A percentile compares a stretch with the other conserved stretches of the same genome.
These are phyloP conservation scores for Phytophthora palmivora DNA, from an alignment of 352 stramenopile genomes.

Conservation along the genomic window DNA sequence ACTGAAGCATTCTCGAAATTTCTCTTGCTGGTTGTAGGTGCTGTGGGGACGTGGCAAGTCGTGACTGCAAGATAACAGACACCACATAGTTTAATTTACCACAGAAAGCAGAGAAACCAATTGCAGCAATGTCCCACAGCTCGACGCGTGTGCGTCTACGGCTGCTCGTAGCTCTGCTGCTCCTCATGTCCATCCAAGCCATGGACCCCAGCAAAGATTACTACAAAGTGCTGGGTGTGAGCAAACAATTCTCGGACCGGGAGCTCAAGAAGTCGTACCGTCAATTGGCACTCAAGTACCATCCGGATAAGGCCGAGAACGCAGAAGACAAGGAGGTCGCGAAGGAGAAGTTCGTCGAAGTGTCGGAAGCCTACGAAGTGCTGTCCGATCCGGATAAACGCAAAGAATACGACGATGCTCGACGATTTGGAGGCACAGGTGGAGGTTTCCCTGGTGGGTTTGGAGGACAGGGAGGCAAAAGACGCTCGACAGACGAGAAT, in stretches of 20 bases:
- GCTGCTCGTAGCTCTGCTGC: constrained; percentile 34
- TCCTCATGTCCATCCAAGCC: constrained; percentile 24
- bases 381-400: constrained; percentile 91
- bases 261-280: constrained; percentile 90
- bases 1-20: constrained; percentile 40
- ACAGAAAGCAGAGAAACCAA: not conserved
- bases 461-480: constrained; percentile 31
- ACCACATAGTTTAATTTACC: constrained; percentile 12
- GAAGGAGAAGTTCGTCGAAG: constrained; percentile 93
- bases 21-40: constrained; percentile 18
- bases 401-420: constrained; percentile 89
- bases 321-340: constrained; percentile 82
- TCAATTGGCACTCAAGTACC: constrained; percentile 90
- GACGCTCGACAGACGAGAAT: constrained; percentile 57
- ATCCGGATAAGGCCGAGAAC: constrained; percentile 90
- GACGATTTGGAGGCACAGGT: constrained; percentile 40
- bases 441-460: constrained; percentile 28
- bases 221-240: constrained; percentile 84
- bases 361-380: constrained; percentile 93
- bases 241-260: constrained; percentile 72
- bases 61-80: not conserved
- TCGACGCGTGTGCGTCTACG: constrained; percentile 12
- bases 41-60: constrained; percentile 17
- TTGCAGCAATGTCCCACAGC: constrained; percentile 7
- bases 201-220: constrained; percentile 83